Conservation (phyloP, 2,329 filamentous ascomycete genomes). For the Pseudogymnoascus sp. region DNA sequence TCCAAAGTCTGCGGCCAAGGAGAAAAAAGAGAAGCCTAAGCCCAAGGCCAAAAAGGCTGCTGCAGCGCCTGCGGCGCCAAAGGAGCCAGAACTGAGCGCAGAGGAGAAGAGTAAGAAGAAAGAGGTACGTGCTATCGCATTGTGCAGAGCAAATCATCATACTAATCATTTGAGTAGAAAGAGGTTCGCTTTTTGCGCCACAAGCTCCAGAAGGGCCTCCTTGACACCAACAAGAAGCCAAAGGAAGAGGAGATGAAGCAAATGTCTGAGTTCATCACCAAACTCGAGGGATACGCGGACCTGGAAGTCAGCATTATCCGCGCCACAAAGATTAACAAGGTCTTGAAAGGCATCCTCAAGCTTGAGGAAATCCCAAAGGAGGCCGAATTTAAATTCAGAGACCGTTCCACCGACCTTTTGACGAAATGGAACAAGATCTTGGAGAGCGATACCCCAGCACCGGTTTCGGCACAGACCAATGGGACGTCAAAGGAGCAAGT, state of each 20-base stretch:
- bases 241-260: constrained; percentile 74
- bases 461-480: constrained; percentile 27
- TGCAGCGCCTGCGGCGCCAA: constrained; percentile 39
- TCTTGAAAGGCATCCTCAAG: constrained; percentile 89
- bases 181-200: constrained; percentile 90
- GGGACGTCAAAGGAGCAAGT: constrained; percentile 29
- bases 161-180: constrained; percentile 43
- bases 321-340: constrained; percentile 95
- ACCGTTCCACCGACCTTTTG: constrained; percentile 70
- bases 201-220: constrained; percentile 87
- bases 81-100: constrained; percentile 50
- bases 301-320: constrained; percentile 86
- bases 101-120: constrained; percentile 53
- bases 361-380: constrained; percentile 75
- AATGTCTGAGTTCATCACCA: constrained; percentile 70
- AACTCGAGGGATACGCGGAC: constrained; percentile 36
- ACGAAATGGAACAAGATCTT: constrained; percentile 83
- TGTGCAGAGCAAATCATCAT: background rate
- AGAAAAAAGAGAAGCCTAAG: constrained; percentile 29
- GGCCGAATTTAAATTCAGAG: constrained; percentile 82
- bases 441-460: constrained; percentile 45
- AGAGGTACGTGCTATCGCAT: constrained; percentile 38
- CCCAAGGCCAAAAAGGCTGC: constrained; percentile 48
- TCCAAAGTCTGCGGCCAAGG: constrained; percentile 30
- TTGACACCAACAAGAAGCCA: constrained; percentile 76